Base-by-base conservation (phyloP, 140 eudicot genomes). In the Bidens hawaiensis region DNA sequence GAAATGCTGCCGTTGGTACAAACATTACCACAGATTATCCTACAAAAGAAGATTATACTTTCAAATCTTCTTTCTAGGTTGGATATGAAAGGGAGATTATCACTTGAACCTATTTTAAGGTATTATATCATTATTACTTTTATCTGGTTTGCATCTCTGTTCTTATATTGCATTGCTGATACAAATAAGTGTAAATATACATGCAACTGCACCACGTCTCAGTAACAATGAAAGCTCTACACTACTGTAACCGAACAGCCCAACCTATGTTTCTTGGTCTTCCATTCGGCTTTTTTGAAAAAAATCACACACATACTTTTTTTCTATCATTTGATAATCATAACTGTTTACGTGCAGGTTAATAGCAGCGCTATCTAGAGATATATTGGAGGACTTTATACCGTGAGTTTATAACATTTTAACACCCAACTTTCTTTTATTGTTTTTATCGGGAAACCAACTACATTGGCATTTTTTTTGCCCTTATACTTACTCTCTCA, bases 51-150 rank as follows among this genome's bases (percentile, higher is more conserved):
- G 67, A 24, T 75, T 28, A 85, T 93, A 60, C 54, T 88, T 21
- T 62, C 81, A 9, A 58, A 76, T 40, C 96, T 93, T 64, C 85
- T 93, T 31, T 82, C 83, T 58, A 80, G 93, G 58, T 65, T 93
- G 76, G 72, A 78, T 41, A 76, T 85, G 77, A 75, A 75, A 76
- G 89, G 82, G 45, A 83, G 95, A 61, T 69, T 93, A 43, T 93
- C 99, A 43, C 81, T 82, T 56, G 96, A 85, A 56, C 85, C 99
- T 26, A 82, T 93, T 54, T 78, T 88, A 38, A 79, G 98, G 97
- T 90, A 79, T 54, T 50, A 7, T 24, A 46, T 71, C 13, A n/a
- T 17, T 31, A 34, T 18, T 30, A 6, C 23, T 15, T 59, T 65
- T 14, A 4, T 41, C 59, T 12, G 12, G 13, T 55, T 49, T 42